These are phyloP conservation scores for Mycena vulgaris DNA, from an alignment of 768 basidiomycete genomes.

Conservation along the genomic window DNA sequence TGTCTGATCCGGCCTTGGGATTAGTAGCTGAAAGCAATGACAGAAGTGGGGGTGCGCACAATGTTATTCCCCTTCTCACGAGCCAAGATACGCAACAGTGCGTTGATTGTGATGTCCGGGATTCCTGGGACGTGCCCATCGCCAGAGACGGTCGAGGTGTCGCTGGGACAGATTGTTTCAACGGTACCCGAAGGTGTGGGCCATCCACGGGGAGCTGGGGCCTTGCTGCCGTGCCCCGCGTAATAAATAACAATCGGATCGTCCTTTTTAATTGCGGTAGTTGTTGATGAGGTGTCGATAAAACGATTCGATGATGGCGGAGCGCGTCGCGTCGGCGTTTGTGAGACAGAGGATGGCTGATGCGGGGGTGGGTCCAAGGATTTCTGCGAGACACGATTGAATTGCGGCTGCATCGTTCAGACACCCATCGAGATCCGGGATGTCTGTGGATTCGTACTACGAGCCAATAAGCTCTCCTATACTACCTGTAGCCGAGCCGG, in stretches of 20 bases:
- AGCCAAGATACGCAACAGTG: conserved; percentile 15
- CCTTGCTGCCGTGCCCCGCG: not conserved
- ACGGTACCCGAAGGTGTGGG: not conserved
- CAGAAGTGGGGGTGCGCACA: not conserved
- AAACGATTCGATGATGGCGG: not conserved
- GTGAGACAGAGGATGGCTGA: not conserved
- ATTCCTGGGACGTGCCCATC: conserved; percentile 8
- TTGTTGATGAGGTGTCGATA: not conserved
- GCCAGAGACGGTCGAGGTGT: not conserved
- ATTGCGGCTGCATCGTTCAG: not conserved
- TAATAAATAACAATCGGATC: not conserved
- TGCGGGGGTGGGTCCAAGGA: not conserved
- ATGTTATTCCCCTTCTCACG: conserved; percentile 29
- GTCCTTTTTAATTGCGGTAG: not conserved
- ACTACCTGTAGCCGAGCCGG: too few species aligned
- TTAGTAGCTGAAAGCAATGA: not conserved
- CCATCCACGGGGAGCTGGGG: not conserved
- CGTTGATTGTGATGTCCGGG: conserved; percentile 27
- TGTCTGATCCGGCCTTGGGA: not conserved
- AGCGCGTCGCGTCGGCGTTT: not conserved
- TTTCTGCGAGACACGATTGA: not conserved
- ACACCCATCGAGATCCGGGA: not conserved
- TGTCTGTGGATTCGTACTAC: not conserved
- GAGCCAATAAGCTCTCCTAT: not conserved
- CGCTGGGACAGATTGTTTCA: not conserved